phyloP scores from a whole-genome alignment of 306 rosid genomes.

The Phaseolus lunatus region DNA sequence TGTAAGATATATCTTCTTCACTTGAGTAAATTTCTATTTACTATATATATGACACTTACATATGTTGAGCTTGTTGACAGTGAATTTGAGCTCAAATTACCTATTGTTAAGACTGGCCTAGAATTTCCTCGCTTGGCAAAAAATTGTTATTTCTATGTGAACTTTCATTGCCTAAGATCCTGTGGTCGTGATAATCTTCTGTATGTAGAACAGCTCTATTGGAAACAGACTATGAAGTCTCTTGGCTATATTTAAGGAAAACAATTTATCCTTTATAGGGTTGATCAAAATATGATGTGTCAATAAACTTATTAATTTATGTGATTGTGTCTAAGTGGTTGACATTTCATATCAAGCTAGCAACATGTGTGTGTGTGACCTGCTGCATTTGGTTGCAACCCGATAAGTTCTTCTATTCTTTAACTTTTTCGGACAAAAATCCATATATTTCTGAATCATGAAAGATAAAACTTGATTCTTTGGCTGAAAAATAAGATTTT shows the following conservation, averaged over 20 bases:
- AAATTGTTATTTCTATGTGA: constrained; percentile 14
- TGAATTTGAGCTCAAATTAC: no score
- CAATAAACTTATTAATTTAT: neutral
- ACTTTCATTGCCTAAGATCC: neutral
- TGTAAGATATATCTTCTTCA: constrained; percentile 38
- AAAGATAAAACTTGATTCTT: no score
- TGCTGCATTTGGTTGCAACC: neutral
- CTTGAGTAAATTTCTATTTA: constrained; percentile 14
- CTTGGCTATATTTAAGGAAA: neutral
- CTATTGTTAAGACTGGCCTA: constrained; percentile 12
- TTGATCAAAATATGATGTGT: constrained; percentile 2
- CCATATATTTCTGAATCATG: neutral
- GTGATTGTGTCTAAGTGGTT: neutral
- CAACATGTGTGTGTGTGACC: neutral
- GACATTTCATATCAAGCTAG: constrained; percentile 2
- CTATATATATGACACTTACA: constrained; percentile 37
- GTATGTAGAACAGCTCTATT: constrained; percentile 13
- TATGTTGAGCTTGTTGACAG: constrained; percentile 48
- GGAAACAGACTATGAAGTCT: neutral
- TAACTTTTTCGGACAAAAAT: neutral
- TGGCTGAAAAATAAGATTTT: neutral
- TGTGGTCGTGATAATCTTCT: constrained; percentile 14
- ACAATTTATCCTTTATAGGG: neutral
- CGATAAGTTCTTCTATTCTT: neutral
- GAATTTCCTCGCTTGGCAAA: constrained; percentile 14